Base-by-base conservation (phyloP, 2,329 filamentous ascomycete species). In the Aureobasidium uvarum region DNA sequence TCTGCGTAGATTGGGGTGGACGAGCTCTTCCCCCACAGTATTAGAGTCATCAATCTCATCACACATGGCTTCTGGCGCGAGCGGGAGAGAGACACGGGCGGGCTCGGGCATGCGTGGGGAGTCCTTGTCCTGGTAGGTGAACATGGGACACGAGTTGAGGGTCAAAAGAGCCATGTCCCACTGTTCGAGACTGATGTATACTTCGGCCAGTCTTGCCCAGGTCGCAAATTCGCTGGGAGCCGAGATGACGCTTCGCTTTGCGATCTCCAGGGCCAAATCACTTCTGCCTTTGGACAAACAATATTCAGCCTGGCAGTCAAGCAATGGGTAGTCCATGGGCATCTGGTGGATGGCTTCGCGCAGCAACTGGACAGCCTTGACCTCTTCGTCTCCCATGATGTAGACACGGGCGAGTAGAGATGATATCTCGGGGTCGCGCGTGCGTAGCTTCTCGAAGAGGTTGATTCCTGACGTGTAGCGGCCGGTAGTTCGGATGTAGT, bases 81-180 rank as follows among this genome's bases (percentile, higher is more conserved):
- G 90, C 0, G 95, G 95, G 16, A 99, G 84, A 70, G 90, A 87
- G 48, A 98, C 90, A 65, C 92, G 90, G 71, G 90, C 89, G 0
- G 95, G 93, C 73, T 96, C 92, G 1, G 95, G 95, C 89, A 98
- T 94, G 67, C 95, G 80, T 3, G 95, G 95, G 6, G 92, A 89
- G 75, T 99, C 95, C 77, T 97, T 98, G 78, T 99, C 95, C 77
- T 98, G 95, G 77, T 99, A 98, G 7, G 95, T 99, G 77, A 99
- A 99, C 95, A 99, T 99, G 10, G 95, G 95, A 77, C 95, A 99
- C 20, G 95, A 99, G 79, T 99, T 99, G 62, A 99, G 84, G 4
- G 95, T 98, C 5, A 96, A 88, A 28, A 99, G 84, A 0, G 95
- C 95, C 70, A 98, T 87, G 74, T 98, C 95, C 92, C 95, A 99